Conservation (phyloP, 2,329 filamentous ascomycete genomes). For the Dactylellina drechsleri region DNA sequence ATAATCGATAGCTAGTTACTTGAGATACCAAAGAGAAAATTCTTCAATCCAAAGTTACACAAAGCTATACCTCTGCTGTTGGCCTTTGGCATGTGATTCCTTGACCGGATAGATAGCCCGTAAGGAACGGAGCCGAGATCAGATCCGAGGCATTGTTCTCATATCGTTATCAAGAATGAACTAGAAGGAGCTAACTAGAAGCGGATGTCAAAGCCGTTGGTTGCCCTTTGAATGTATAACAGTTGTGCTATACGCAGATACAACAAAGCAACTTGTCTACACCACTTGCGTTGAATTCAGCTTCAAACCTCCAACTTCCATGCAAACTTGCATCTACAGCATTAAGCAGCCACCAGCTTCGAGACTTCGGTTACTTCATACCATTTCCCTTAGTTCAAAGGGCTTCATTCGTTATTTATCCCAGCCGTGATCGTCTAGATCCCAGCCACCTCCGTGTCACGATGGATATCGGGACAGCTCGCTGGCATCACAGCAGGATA, state of each 20-base stretch:
- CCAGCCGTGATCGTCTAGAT: background rate
- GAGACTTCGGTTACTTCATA: background rate
- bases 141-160: too few relatives aligned
- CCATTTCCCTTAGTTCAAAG: background rate
- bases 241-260: background rate
- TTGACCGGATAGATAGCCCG: too few relatives aligned
- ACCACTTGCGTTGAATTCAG: background rate
- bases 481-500: conserved; percentile 43
- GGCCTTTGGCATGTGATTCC: too few relatives aligned
- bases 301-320: conserved; percentile 1
- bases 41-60: too few relatives aligned
- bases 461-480: conserved; percentile 42
- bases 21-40: too few relatives aligned
- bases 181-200: conserved; percentile 5
- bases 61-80: too few relatives aligned
- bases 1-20: too few relatives aligned
- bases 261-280: background rate
- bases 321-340: background rate
- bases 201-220: background rate
- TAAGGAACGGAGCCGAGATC: too few relatives aligned
- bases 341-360: background rate
- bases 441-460: background rate
- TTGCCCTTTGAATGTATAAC: background rate
- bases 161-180: too few relatives aligned
- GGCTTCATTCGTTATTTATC: background rate